phyloP scores from a whole-genome alignment of 768 basidiomycete genomes.

The Pleurotus djamor region DNA sequence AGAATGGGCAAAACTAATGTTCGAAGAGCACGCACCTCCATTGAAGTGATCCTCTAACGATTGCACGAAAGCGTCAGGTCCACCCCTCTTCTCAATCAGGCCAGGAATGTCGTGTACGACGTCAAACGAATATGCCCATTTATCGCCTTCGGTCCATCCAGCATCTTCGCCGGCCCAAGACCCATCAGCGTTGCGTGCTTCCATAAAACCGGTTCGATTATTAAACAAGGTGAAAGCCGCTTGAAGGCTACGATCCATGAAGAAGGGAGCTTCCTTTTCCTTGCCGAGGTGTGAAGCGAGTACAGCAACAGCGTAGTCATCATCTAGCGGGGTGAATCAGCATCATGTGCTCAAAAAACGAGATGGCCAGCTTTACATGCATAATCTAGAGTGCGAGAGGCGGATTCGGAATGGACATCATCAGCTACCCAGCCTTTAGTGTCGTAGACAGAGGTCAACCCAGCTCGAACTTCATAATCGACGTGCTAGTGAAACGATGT shows the following conservation, averaged over 20 bases:
- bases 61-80: conserved; percentile 59
- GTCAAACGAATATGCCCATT: conserved; percentile 74
- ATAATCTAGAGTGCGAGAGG: conserved; percentile 76
- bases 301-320: conserved; percentile 71
- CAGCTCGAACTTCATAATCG: conserved; percentile 81
- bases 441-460: conserved; percentile 67
- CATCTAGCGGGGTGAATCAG: conserved; percentile 44
- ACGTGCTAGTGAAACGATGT: conserved; percentile 41
- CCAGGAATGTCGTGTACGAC: conserved; percentile 70
- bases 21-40: conserved; percentile 25
- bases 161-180: conserved; percentile 68
- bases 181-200: conserved; percentile 68
- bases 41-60: conserved; percentile 62
- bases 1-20: background rate
- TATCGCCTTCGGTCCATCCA: conserved; percentile 81
- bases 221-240: conserved; percentile 71
- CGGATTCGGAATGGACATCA: conserved; percentile 78
- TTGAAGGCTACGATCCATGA: conserved; percentile 53
- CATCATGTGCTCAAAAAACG: background rate
- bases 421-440: conserved; percentile 74
- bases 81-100: conserved; percentile 63
- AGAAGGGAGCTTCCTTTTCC: conserved; percentile 38
- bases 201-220: conserved; percentile 73
- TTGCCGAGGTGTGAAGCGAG: conserved; percentile 57
- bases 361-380: conserved; percentile 48